Conservation (phyloP, 208 protist genomes). For the Trypanosoma scelopori region DNA sequence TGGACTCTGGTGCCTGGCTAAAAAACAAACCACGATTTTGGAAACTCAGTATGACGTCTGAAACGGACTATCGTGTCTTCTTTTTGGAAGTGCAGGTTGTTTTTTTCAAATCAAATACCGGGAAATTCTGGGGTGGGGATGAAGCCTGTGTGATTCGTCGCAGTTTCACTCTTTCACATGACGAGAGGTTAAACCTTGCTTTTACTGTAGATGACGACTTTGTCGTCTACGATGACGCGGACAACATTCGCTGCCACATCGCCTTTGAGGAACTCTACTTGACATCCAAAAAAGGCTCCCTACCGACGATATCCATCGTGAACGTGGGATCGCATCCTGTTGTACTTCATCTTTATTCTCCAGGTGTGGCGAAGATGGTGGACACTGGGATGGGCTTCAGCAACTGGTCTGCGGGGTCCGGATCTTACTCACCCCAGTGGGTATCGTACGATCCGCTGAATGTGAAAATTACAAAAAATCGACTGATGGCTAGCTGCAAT, state of each 20-base stretch:
- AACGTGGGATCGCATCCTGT: conserved; percentile 40
- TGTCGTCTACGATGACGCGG: conserved; percentile 74
- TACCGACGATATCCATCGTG: conserved; percentile 22
- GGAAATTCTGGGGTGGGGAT: conserved; percentile 20
- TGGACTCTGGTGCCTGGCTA: conserved; percentile 32
- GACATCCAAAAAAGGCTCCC: conserved; percentile 14
- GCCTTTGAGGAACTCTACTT: conserved; percentile 41
- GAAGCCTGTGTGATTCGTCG: conserved; percentile 36
- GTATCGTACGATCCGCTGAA: conserved; percentile 46
- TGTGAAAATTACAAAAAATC: conserved; percentile 59
- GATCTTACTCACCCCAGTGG: conserved; percentile 60
- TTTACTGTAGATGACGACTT: conserved; percentile 82
- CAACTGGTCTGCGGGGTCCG: conserved; percentile 13
- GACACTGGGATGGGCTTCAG: background rate
- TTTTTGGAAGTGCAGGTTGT: conserved; percentile 78
- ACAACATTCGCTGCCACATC: conserved; percentile 74
- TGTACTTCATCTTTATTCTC: conserved; percentile 24
- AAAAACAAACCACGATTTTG: conserved; percentile 53
- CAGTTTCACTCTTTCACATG: conserved; percentile 59
- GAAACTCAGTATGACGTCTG: conserved; percentile 55
- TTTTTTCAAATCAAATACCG: conserved; percentile 14
- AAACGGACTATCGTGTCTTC: conserved; percentile 56
- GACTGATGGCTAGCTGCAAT: conserved; percentile 58
- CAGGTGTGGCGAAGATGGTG: conserved; percentile 5
- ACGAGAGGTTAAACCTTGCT: conserved; percentile 68